A percentile compares a stretch with the other conserved stretches of the same genome.
phyloP scores from a whole-genome alignment of 2,329 filamentous ascomycete species.

The Pezicula neosporulosa region DNA sequence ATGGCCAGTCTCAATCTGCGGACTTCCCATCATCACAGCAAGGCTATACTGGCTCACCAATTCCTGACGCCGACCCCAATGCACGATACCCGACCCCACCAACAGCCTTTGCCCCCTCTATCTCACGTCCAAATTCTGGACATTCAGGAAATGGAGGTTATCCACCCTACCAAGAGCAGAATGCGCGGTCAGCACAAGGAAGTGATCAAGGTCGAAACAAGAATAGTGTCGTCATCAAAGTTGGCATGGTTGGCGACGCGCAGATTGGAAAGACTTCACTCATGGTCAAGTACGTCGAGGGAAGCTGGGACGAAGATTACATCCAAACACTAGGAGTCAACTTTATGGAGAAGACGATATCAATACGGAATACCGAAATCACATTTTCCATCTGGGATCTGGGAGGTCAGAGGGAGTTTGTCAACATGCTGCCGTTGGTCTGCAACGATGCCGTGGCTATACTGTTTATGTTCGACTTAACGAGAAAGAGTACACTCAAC shows the following conservation, averaged over 20 bases:
- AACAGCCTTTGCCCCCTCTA: slow-evolving; percentile 25
- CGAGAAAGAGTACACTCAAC: slow-evolving; percentile 95
- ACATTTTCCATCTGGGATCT: slow-evolving; percentile 99
- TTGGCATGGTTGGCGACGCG: slow-evolving; percentile 98
- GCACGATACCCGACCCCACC: slow-evolving; percentile 29
- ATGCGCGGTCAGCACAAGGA: slow-evolving; percentile 20
- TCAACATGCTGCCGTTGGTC: slow-evolving; percentile 99
- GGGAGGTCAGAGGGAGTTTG: slow-evolving; percentile 95
- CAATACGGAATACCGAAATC: slow-evolving; percentile 98
- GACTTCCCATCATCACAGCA: slow-evolving; percentile 26
- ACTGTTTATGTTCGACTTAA: slow-evolving; percentile 99
- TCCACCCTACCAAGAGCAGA: slow-evolving; percentile 28
- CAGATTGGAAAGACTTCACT: slow-evolving; percentile 98
- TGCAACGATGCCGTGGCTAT: slow-evolving; percentile 99
- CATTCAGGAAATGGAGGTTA: slow-evolving; percentile 27
- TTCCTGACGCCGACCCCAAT: slow-evolving; percentile 22
- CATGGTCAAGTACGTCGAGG: slow-evolving; percentile 99
- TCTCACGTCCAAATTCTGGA: slow-evolving; percentile 29
- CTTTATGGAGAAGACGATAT: slow-evolving; percentile 99
- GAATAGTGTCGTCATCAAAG: slow-evolving; percentile 92
- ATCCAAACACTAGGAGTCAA: slow-evolving; percentile 98
- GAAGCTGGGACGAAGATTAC: slow-evolving; percentile 99
- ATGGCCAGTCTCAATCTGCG: slow-evolving; percentile 28
- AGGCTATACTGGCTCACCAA: slow-evolving; percentile 23
- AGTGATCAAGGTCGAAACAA: slow-evolving; percentile 31